Conservation (phyloP, 768 basidiomycete species). For the Agrocybe pediades region DNA sequence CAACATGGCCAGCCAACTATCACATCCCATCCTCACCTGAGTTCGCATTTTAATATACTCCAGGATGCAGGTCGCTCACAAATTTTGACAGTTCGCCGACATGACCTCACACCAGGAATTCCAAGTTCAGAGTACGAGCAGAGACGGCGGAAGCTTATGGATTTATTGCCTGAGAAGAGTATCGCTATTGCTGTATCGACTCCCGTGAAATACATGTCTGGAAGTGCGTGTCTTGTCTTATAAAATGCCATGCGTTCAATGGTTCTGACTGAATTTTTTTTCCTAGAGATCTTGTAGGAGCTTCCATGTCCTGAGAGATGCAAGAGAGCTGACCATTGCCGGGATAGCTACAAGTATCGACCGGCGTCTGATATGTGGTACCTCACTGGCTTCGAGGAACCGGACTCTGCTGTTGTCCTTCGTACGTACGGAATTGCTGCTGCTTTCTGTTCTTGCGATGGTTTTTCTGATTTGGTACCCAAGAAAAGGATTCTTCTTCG, state of each 20-base stretch:
- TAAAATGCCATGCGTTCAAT: neutral
- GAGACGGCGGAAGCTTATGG: conserved; percentile 71
- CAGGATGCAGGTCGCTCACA: neutral
- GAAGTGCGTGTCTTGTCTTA: conserved; percentile 48
- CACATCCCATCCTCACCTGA: conserved; percentile 80
- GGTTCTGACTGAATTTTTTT: conserved; percentile 12
- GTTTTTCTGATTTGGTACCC: conserved; percentile 3
- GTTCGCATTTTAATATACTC: conserved; percentile 35
- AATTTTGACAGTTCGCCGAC: conserved; percentile 44
- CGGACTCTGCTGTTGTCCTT: conserved; percentile 85
- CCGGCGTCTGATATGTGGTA: conserved; percentile 96
- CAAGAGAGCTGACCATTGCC: neutral
- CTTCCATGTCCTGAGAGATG: conserved; percentile 5
- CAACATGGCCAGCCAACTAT: conserved; percentile 78
- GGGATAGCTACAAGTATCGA: conserved; percentile 86
- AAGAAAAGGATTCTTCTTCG: conserved; percentile 70
- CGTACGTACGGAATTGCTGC: conserved; percentile 40
- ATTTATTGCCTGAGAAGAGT: conserved; percentile 68
- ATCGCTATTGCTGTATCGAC: conserved; percentile 79
- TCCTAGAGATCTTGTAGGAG: conserved; percentile 78
- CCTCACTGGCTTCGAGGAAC: conserved; percentile 93
- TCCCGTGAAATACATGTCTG: conserved; percentile 84
- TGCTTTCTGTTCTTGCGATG: neutral
- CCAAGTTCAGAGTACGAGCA: conserved; percentile 73
- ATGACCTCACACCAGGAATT: conserved; percentile 86